phyloP scores from a whole-genome alignment of 2,329 filamentous ascomycete species.

The Cladosporium halotolerans region DNA sequence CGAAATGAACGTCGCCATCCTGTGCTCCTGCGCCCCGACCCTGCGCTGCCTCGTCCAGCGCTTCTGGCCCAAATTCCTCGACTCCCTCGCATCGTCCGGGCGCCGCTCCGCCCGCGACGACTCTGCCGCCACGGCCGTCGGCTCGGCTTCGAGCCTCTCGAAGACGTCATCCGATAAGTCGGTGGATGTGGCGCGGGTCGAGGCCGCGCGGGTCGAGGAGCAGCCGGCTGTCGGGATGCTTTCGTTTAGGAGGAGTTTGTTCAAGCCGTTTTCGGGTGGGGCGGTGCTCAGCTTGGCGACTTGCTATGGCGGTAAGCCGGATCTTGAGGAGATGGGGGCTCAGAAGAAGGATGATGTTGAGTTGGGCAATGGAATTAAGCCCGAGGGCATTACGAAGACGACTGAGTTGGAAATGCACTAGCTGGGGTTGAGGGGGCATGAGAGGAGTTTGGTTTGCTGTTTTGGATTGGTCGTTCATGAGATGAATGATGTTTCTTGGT shows the following conservation, averaged over 20 bases:
- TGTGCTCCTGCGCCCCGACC: constrained; percentile 8
- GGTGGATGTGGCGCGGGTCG: neutral
- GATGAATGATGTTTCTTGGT: too few relatives aligned
- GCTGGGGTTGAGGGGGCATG: neutral
- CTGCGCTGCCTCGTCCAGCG: constrained; percentile 3
- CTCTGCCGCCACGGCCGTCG: neutral
- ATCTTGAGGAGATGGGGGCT: neutral
- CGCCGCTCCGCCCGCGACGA: constrained; percentile 4
- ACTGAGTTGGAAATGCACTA: neutral
- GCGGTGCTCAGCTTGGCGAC: neutral
- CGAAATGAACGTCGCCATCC: constrained; percentile 10
- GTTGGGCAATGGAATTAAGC: neutral
- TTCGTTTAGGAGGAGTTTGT: neutral
- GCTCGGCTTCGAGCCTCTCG: neutral
- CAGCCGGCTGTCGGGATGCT: neutral
- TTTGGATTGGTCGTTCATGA: too few relatives aligned
- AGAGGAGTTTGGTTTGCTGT: neutral
- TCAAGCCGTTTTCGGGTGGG: neutral
- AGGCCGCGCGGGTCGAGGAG: neutral
- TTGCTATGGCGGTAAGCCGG: neutral
- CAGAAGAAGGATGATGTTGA: neutral
- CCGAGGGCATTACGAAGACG: neutral
- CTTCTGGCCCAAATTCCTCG: constrained; percentile 16
- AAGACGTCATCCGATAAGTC: neutral
- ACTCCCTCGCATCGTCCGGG: neutral